A percentile compares a stretch with the other conserved stretches of the same genome.
Conservation (phyloP, 2,329 filamentous ascomycete species). For the Tolypocladium nubicola region DNA sequence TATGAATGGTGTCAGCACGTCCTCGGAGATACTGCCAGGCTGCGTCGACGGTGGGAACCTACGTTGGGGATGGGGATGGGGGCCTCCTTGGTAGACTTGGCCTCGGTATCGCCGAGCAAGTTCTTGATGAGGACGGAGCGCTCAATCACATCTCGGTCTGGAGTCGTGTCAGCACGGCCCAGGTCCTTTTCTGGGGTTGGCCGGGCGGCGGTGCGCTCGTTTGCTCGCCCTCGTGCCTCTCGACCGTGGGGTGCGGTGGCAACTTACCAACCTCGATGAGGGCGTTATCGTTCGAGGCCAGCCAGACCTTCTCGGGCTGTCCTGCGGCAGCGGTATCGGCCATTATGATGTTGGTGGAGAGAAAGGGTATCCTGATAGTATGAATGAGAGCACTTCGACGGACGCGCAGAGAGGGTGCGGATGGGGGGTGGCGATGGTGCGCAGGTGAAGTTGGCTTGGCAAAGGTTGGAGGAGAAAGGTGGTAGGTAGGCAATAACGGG, state of each 20-base stretch:
- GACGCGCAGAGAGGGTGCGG: background rate
- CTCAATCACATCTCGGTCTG: constrained; percentile 77
- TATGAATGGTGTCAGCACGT: constrained; percentile 18
- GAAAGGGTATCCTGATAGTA: background rate
- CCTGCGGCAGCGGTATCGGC: constrained; percentile 1
- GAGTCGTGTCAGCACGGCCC: constrained; percentile 2
- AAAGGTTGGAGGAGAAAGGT: background rate
- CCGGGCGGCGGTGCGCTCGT: background rate
- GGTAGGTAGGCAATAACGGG: background rate
- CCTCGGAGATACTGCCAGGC: background rate
- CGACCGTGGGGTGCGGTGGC: background rate
- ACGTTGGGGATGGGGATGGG: constrained; percentile 84
- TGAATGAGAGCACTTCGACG: background rate
- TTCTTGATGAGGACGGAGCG: constrained; percentile 96
- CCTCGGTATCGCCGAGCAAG: constrained; percentile 84
- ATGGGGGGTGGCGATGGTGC: background rate
- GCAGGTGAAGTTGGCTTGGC: background rate
- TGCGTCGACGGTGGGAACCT: constrained; percentile 15
- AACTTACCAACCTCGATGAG: constrained; percentile 36
- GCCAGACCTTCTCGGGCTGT: constrained; percentile 28
- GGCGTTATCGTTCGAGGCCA: constrained; percentile 41
- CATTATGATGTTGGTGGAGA: background rate
- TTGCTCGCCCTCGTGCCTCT: background rate
- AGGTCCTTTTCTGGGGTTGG: background rate
- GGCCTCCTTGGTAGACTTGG: constrained; percentile 41